These are phyloP conservation scores for Clohesyomyces aquaticus DNA, from an alignment of 495 filamentous ascomycete genomes.

Conservation along the genomic window DNA sequence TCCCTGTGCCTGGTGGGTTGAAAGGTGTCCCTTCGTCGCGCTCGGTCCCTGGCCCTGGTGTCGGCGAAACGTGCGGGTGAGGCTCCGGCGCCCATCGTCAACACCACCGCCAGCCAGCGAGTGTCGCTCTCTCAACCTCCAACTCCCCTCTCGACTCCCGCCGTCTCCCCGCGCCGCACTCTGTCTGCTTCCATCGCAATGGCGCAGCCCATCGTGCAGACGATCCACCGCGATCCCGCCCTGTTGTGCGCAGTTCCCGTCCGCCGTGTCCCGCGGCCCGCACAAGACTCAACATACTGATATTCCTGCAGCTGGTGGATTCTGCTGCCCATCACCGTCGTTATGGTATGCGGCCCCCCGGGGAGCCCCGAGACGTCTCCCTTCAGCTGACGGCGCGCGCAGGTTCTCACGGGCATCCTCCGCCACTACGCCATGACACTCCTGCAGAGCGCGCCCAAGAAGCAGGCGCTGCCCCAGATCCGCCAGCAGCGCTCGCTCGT, in stretches of 20 bases:
- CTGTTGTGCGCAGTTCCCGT: conserved; percentile 84
- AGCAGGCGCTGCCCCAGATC: conserved; percentile 71
- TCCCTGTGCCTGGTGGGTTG: conserved; percentile 26
- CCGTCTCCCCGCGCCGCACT: not conserved
- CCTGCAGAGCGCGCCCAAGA: conserved; percentile 84
- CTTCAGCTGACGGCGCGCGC: conserved; percentile 3
- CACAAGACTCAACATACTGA: conserved; percentile 5
- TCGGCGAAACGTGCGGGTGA: conserved; percentile 2
- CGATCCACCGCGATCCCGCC: conserved; percentile 98
- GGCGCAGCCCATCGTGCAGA: conserved; percentile 86
- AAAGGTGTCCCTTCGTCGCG: conserved; percentile 29
- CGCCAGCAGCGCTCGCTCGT: conserved; percentile 87
- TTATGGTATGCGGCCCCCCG: conserved; percentile 70
- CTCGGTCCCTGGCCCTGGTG: conserved; percentile 32
- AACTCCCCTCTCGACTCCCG: not conserved
- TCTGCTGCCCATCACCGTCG: conserved; percentile 90
- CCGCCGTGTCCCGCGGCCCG: not conserved
- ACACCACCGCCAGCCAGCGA: not conserved
- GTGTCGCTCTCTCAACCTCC: not conserved
- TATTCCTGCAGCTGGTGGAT: conserved; percentile 83
- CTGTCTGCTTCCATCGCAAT: conserved; percentile 54
- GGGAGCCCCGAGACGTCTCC: not conserved
- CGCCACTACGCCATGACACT: conserved; percentile 93
- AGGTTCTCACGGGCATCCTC: conserved; percentile 93
- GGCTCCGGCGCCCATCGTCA: conserved; percentile 22